These are phyloP conservation scores for Pharnaceum exiguum DNA, from an alignment of 148 eudicot species.

Conservation along the genomic window DNA sequence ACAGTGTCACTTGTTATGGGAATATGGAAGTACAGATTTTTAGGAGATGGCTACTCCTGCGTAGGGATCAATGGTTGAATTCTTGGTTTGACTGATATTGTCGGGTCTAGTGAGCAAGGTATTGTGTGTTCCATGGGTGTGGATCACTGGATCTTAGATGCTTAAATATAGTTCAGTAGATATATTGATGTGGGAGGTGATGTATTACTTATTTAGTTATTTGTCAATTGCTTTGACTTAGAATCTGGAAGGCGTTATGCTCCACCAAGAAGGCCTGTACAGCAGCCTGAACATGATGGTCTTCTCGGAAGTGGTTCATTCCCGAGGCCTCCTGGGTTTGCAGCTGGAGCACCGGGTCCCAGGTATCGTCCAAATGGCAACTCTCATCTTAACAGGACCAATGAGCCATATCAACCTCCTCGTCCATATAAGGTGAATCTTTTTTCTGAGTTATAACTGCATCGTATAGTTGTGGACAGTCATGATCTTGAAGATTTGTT, in stretches of 20 bases:
- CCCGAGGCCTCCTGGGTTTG: conserved; percentile 78
- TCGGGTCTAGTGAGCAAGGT: too few relatives aligned
- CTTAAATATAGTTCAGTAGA: too few relatives aligned
- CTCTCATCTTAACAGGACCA: conserved; percentile 55
- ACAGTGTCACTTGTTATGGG: too few relatives aligned
- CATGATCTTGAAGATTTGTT: not conserved
- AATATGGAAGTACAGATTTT: too few relatives aligned
- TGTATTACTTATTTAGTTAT: not conserved
- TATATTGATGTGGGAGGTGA: not conserved
- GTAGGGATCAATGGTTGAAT: too few relatives aligned
- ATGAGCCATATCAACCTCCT: conserved; percentile 96
- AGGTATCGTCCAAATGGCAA: conserved; percentile 57
- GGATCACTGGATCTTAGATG: too few relatives aligned
- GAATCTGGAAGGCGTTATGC: conserved; percentile 69
- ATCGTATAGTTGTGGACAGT: not conserved
- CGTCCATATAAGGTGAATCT: conserved; percentile 80
- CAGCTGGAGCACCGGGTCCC: conserved; percentile 49
- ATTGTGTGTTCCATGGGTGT: too few relatives aligned
- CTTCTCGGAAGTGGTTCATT: conserved; percentile 99
- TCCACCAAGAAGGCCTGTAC: conserved; percentile 70
- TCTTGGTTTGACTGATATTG: too few relatives aligned
- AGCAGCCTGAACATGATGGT: conserved; percentile 88
- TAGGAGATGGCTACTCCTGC: too few relatives aligned
- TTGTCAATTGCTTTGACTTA: conserved; percentile 17
- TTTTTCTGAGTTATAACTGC: conserved; percentile 8